phyloP scores from a whole-genome alignment of 257 asterid species.

The Haberlea rhodopensis region DNA sequence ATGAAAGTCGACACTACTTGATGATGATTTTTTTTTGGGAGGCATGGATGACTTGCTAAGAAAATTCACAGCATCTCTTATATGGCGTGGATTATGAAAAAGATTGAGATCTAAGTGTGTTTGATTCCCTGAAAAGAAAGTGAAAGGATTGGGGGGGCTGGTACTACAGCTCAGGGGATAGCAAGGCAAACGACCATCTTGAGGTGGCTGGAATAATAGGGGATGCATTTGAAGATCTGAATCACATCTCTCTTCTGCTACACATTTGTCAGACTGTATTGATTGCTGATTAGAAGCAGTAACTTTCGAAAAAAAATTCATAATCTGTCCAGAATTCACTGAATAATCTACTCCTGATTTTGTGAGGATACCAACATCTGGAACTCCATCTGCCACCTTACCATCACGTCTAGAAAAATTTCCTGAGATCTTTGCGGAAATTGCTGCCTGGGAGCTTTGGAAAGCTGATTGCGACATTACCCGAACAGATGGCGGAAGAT shows the following conservation, averaged over 20 bases:
- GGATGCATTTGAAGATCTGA: slow-evolving; percentile 94
- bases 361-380: slow-evolving; percentile 26
- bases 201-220: slow-evolving; percentile 71
- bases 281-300: slow-evolving; percentile 38
- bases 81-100: slow-evolving; percentile 64
- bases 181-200: slow-evolving; percentile 54
- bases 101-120: slow-evolving; percentile 73
- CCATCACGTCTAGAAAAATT: slow-evolving; percentile 31
- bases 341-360: slow-evolving; percentile 31
- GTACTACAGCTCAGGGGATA: slow-evolving; percentile 38
- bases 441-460: slow-evolving; percentile 50
- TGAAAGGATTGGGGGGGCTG: slow-evolving; percentile 46
- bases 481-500: slow-evolving; percentile 96
- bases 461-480: slow-evolving; percentile 86
- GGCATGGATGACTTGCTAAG: slow-evolving; percentile 60
- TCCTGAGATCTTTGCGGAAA: slow-evolving; percentile 29
- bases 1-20: slow-evolving; percentile 64
- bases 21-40: slow-evolving; percentile 40
- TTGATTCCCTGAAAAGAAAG: slow-evolving; percentile 60
- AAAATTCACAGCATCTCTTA: slow-evolving; percentile 61
- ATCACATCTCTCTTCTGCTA: slow-evolving; percentile 45
- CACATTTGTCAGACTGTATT: slow-evolving; percentile 36
- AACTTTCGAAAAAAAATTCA: slow-evolving; percentile 26
- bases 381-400: slow-evolving; percentile 30
- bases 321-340: slow-evolving; percentile 31